Evolutionary conservation across 768 basidiomycete species (phyloP), one percentile per base, ranked within the genome.

Genomic region (Leucocoprinus sp.): DNA sequence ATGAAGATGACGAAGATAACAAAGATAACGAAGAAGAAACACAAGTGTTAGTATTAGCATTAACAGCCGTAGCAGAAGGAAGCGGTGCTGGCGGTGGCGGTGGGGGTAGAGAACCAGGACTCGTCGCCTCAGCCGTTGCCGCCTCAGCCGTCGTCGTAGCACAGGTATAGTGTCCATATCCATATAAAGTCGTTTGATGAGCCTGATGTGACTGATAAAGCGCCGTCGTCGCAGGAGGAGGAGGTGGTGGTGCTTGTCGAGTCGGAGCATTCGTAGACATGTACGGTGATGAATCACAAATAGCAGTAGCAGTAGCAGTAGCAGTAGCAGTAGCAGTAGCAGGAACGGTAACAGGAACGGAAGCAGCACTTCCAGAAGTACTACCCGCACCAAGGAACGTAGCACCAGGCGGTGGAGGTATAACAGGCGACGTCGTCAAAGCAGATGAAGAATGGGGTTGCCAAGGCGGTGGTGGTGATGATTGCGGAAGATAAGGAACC

Each of bases 341-440:
- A 31, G n/a, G n/a, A n/a, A n/a, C n/a, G n/a, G n/a, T n/a, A n/a
- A n/a, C n/a, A n/a, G n/a, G n/a, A n/a, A n/a, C 42, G 35, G 35
- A 45, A 37, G 19, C 15, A 35, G 28, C 40, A 47, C 18, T 31
- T n/a, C n/a, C n/a, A n/a, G n/a, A n/a, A n/a, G n/a, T n/a, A n/a
- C n/a, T n/a, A n/a, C n/a, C n/a, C n/a, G n/a, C n/a, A 14, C 5
- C 31, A 43, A 19, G 50, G 27, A 46, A 53, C 14, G 44, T 45
- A 0, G 44, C 44, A 31, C 44, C 44, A 21, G 50, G 49, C 0
- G 58, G 54, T 3, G 56, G 56, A 3, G 55, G 54, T 14, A 54
- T 50, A 0, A 48, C 36, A 37, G 38, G 44, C 11, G 56, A 52
- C 3, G 58, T n/a, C n/a, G n/a, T n/a, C n/a, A n/a, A n/a, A n/a